These are phyloP conservation scores for Dactylonectria macrodidyma DNA, from an alignment of 2,329 filamentous ascomycete genomes.

Conservation along the genomic window DNA sequence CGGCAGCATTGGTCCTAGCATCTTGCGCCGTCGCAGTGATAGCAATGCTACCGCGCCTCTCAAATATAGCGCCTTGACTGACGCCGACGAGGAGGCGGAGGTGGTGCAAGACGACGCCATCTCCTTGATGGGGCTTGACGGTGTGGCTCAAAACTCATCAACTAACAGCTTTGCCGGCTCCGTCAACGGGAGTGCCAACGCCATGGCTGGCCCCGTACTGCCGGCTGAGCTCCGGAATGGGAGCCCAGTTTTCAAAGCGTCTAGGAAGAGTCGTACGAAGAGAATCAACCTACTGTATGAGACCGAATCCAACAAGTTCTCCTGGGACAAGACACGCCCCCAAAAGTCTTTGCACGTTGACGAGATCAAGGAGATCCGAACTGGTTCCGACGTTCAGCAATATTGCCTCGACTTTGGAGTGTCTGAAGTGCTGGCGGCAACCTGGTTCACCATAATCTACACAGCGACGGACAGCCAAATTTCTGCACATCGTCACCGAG, in stretches of 20 bases:
- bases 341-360: conserved; percentile 94
- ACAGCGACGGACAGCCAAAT: conserved; percentile 84
- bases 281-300: conserved; percentile 82
- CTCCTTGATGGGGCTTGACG: conserved; percentile 59
- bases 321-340: conserved; percentile 85
- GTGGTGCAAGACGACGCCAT: conserved; percentile 48
- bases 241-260: conserved; percentile 84
- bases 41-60: conserved; percentile 78
- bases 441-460: conserved; percentile 93
- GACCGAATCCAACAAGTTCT: conserved; percentile 86
- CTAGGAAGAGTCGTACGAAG: conserved; percentile 84
- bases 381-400: conserved; percentile 86
- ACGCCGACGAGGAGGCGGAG: conserved; percentile 67
- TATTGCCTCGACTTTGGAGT: conserved; percentile 89
- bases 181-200: conserved; percentile 59
- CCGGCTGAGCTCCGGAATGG: conserved; percentile 89
- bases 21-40: conserved; percentile 89
- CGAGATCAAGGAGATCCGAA: conserved; percentile 92
- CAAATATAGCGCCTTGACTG: conserved; percentile 63
- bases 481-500: conserved; percentile 88
- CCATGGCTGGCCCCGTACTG: conserved; percentile 78
- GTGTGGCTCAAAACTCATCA: conserved; percentile 62
- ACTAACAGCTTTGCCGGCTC: conserved; percentile 64
- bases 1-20: conserved; percentile 89
- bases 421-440: conserved; percentile 75